phyloP scores from a whole-genome alignment of 1,139 yeast species.

The Taphrina deformans region DNA sequence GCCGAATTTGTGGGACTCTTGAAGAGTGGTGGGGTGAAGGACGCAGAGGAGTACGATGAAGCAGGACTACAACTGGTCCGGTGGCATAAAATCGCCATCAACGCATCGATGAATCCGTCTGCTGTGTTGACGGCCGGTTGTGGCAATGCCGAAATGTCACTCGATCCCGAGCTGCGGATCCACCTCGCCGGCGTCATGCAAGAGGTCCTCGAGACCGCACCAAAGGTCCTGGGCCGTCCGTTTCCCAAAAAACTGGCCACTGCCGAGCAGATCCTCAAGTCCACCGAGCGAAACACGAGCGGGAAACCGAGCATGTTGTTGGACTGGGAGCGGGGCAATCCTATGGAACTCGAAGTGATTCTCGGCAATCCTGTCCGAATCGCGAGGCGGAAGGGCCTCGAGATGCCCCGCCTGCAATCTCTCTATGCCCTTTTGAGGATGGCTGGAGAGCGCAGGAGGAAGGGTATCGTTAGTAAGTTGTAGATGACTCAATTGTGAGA shows the following conservation, averaged over 20 bases:
- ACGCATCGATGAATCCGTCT: slow-evolving; percentile 31
- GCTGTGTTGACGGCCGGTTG: slow-evolving; percentile 30
- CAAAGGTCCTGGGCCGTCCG: slow-evolving; percentile 31
- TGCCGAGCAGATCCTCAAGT: slow-evolving; percentile 30
- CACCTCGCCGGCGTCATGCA: slow-evolving; percentile 32
- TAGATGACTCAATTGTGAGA: not conserved
- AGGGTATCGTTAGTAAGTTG: slow-evolving; percentile 16
- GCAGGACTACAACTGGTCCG: slow-evolving; percentile 31
- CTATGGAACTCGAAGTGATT: slow-evolving; percentile 68
- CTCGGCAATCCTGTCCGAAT: slow-evolving; percentile 67
- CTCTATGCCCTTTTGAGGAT: slow-evolving; percentile 28
- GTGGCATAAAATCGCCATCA: slow-evolving; percentile 34
- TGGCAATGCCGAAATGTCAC: slow-evolving; percentile 34
- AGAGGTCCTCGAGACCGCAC: slow-evolving; percentile 29
- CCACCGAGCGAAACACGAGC: slow-evolving; percentile 27
- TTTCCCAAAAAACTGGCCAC: slow-evolving; percentile 32
- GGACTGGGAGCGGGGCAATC: slow-evolving; percentile 66
- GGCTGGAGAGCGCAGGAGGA: slow-evolving; percentile 29
- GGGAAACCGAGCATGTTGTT: slow-evolving; percentile 65
- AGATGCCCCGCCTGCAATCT: slow-evolving; percentile 56
- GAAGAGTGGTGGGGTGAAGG: slow-evolving; percentile 28
- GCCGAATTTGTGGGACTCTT: slow-evolving; percentile 19
- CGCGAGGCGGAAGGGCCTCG: slow-evolving; percentile 58
- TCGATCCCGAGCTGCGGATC: slow-evolving; percentile 28
- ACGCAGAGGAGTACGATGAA: slow-evolving; percentile 31